phyloP scores from a whole-genome alignment of 331 rosid genomes.

The Quercus lobata region DNA sequence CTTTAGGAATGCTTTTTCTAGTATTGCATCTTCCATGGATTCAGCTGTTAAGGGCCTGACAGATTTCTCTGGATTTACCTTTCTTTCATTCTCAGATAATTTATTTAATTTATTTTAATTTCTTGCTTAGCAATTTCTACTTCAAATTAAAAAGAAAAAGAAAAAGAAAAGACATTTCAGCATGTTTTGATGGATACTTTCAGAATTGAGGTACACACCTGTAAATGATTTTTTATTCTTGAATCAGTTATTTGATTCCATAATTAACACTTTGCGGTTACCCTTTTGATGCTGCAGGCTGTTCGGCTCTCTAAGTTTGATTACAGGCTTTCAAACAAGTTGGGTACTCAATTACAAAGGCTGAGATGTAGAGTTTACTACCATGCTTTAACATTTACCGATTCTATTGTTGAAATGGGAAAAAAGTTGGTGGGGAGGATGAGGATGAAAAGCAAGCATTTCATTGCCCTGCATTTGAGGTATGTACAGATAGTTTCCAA shows the following conservation, averaged over 20 bases:
- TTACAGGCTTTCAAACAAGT: conserved; percentile 78
- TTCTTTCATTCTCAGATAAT: neutral
- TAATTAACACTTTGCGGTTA: conserved; percentile 2
- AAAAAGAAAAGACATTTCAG: neutral
- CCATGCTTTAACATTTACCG: too few relatives aligned
- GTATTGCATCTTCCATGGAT: neutral
- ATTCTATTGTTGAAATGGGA: too few relatives aligned
- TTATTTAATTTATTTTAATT: neutral
- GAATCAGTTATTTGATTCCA: neutral
- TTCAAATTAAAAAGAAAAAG: neutral
- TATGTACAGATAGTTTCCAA: too few relatives aligned
- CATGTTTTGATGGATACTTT: neutral
- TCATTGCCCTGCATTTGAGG: too few relatives aligned
- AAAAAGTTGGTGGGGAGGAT: too few relatives aligned
- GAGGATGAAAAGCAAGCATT: too few relatives aligned
- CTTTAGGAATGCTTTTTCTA: too few relatives aligned
- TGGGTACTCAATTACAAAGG: conserved; percentile 65
- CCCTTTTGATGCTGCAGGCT: conserved; percentile 44
- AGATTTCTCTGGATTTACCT: neutral
- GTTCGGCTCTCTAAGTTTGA: conserved; percentile 84
- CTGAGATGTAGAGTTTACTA: conserved; percentile 90
- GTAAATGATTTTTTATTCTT: neutral
- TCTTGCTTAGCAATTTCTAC: neutral
- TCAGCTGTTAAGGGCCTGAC: neutral
- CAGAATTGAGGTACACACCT: neutral